Base-by-base conservation (phyloP, 2,329 filamentous ascomycete species). In the Cladosporium sp. region DNA sequence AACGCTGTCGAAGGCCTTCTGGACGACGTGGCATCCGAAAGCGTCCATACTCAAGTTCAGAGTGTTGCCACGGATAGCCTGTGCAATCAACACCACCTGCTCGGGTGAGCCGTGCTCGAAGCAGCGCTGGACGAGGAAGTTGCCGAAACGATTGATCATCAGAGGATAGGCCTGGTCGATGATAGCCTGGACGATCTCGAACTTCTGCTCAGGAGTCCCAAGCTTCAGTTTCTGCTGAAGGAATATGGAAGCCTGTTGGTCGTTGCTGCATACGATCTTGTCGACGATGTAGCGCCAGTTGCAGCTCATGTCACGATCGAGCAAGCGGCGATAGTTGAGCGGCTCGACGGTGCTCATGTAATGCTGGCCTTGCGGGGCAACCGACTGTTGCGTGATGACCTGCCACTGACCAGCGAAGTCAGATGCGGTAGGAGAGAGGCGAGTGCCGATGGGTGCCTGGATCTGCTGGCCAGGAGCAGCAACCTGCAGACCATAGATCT, bases 241-340 rank as follows among this genome's bases (percentile, higher is more conserved):
- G 80, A 99, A 99, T 74, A 99, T 98, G 2, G 95, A 99, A 11
- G 96, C 95, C 79, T 99, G 95, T 79, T 99, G 95, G 76, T 99
- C 95, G 78, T 99, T 98, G 82, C 93, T 97, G 86, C 92, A 96
- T 71, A 99, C 93, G 76, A 99, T 99, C 84, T 98, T 98, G 82
- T 99, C 94, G 64, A 99, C 95, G 72, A 99, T 97, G 77, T 97
- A 97, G 81, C 95, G 96, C 95, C 94, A 99, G 81, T 99, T 96
- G 81, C 94, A 98, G 74, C 91, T 96, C 79, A 96, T 92, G 76
- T 94, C 97, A 75, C 93, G 93, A 75, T 99, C 95, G 56, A 98
- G 87, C 46, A 99, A 86, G 65, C 93, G 93, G 67, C 95, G 93
- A 75, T 98, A 99, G 79, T 99, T 98, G 73, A 98, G 86, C 12